Conservation (phyloP, 371 early-diverging fungal species). For the Mucor indicus region DNA sequence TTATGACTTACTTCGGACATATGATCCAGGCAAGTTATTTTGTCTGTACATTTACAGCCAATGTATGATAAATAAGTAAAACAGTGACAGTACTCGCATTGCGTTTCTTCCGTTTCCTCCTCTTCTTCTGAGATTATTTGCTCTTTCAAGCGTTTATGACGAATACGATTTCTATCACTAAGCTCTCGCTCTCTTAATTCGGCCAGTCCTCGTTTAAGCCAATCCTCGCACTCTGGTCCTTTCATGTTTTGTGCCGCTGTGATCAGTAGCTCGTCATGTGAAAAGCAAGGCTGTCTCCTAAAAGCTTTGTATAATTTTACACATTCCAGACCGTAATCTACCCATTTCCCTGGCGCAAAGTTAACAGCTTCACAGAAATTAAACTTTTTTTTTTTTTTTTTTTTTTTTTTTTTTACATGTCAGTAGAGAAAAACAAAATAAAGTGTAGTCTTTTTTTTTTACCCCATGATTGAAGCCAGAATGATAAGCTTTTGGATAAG, state of each 20-base stretch:
- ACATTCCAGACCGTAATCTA: conserved; percentile 78
- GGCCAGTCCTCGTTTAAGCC: conserved; percentile 54
- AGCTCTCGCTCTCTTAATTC: conserved; percentile 62
- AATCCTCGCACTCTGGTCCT: conserved; percentile 40
- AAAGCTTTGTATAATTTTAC: conserved; percentile 77
- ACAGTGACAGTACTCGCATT: conserved; percentile 69
- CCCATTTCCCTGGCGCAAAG: conserved; percentile 92
- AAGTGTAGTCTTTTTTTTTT: background rate
- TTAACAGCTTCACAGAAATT: conserved; percentile 97
- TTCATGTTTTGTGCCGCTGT: conserved; percentile 52
- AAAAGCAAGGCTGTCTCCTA: conserved; percentile 85
- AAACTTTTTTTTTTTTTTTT: too few relatives aligned
- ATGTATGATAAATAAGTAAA: conserved; percentile 73
- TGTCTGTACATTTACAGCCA: conserved; percentile 60
- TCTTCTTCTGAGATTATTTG: conserved; percentile 35
- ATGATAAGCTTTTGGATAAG: conserved; percentile 95
- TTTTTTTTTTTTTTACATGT: too few relatives aligned
- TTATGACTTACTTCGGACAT: conserved; percentile 44
- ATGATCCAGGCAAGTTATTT: conserved; percentile 66
- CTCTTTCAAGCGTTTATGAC: conserved; percentile 34
- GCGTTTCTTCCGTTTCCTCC: conserved; percentile 47
- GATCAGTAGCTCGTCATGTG: conserved; percentile 87
- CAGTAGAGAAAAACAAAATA: background rate
- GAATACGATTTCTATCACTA: conserved; percentile 43
- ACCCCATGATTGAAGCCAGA: conserved; percentile 94